Percentiles rank a stretch among this genome's conserved stretches.
phyloP scores from a whole-genome alignment of 2,329 filamentous ascomycete genomes.

The Torrubiella hemipterigena region DNA sequence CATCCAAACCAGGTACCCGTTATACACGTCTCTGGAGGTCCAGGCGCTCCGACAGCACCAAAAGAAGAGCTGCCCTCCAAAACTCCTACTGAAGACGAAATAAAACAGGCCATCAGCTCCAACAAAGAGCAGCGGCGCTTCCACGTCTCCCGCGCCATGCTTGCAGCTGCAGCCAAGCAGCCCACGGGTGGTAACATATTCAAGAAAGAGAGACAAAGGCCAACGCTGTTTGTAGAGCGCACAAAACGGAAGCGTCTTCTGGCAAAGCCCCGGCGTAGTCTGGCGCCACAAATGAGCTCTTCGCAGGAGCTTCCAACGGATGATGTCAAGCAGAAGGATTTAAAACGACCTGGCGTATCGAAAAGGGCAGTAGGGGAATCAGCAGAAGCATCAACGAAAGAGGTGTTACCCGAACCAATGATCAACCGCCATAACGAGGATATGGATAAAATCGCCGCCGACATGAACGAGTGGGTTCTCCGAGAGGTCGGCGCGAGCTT shows the following conservation, averaged over 20 bases:
- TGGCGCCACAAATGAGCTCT: conserved; percentile 8
- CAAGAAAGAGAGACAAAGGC: conserved; percentile 27
- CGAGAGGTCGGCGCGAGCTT: conserved; percentile 44
- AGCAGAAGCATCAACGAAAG: conserved; percentile 11
- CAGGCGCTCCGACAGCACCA: conserved; percentile 15
- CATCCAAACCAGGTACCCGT: conserved; percentile 20
- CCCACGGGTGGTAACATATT: conserved; percentile 17
- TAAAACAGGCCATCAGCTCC: conserved; percentile 5
- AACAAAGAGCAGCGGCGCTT: conserved; percentile 35
- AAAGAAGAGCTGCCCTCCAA: conserved; percentile 1
- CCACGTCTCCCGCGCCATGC: conserved; percentile 38
- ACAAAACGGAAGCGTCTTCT: conserved; percentile 24
- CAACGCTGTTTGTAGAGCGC: conserved; percentile 46
- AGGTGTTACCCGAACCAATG: conserved; percentile 21
- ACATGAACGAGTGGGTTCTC: conserved; percentile 48
- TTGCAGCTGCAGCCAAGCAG: conserved; percentile 19
- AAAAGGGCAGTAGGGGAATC: conserved; percentile 10
- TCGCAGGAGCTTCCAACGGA: conserved; percentile 1
- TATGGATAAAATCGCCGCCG: conserved; percentile 36
- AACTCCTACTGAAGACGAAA: conserved; percentile 6
- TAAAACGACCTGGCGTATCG: conserved; percentile 21
- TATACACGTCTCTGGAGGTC: conserved; percentile 35
- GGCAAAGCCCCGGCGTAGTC: conserved; percentile 9
- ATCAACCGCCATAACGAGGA: conserved; percentile 25
- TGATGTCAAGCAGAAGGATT: conserved; percentile 12